A percentile compares a stretch with the other conserved stretches of the same genome.
Conservation (phyloP, 2,329 filamentous ascomycete species). For the Penicillium sp. region DNA sequence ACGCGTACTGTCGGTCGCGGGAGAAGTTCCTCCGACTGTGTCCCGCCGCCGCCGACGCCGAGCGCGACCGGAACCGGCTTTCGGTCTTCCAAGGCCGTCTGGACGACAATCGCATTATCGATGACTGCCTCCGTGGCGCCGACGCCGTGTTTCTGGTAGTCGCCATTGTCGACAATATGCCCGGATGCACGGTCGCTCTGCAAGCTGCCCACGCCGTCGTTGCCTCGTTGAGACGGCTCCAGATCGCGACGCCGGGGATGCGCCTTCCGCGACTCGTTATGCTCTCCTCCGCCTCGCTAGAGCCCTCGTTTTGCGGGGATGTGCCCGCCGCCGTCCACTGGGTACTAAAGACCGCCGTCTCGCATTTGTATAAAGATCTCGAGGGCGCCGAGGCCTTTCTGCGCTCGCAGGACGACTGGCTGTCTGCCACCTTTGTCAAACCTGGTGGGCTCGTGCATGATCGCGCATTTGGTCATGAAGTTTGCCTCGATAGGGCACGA, state of each 20-base stretch:
- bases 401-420: slow-evolving; percentile 26
- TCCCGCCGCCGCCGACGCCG: not conserved
- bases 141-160: slow-evolving; percentile 12
- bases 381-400: slow-evolving; percentile 24
- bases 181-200: not conserved
- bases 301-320: slow-evolving; percentile 25
- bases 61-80: not conserved
- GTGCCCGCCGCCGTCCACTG: slow-evolving; percentile 20
- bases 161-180: slow-evolving; percentile 10
- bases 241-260: not conserved
- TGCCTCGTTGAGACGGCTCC: not conserved
- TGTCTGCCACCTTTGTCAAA: slow-evolving; percentile 30
- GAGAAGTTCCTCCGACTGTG: slow-evolving; percentile 3
- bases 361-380: slow-evolving; percentile 29
- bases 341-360: slow-evolving; percentile 24
- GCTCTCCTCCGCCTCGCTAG: slow-evolving; percentile 10
- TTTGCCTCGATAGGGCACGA: slow-evolving; percentile 46
- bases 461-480: slow-evolving; percentile 43
- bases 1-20: slow-evolving; percentile 5
- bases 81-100: slow-evolving; percentile 1
- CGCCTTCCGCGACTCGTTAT: not conserved
- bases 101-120: not conserved
- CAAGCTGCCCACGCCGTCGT: not conserved
- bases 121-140: slow-evolving; percentile 7
- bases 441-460: slow-evolving; percentile 30